phyloP scores from a whole-genome alignment of 495 filamentous ascomycete genomes.

The Penicillium pancosmium region DNA sequence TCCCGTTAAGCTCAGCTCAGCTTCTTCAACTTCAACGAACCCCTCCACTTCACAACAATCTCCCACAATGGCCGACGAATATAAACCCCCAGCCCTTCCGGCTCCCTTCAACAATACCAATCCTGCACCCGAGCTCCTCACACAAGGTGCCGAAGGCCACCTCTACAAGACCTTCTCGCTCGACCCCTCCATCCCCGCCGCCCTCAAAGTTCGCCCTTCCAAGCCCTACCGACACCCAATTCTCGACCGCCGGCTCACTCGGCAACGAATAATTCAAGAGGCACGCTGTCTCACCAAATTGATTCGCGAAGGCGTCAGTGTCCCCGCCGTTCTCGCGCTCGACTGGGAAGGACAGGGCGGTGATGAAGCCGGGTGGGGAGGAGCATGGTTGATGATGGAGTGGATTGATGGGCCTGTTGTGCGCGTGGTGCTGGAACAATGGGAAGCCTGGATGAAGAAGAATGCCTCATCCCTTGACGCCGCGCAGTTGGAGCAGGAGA shows the following conservation, averaged over 20 bases:
- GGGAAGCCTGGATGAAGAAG: slow-evolving; percentile 53
- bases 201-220: slow-evolving; percentile 89
- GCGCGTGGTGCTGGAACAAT: slow-evolving; percentile 65
- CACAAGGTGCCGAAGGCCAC: slow-evolving; percentile 94
- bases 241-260: slow-evolving; percentile 86
- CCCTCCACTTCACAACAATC: neutral
- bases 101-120: slow-evolving; percentile 62
- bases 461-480: slow-evolving; percentile 18
- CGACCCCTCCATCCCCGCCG: slow-evolving; percentile 64
- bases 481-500: slow-evolving; percentile 39
- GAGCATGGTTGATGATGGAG: slow-evolving; percentile 86
- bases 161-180: slow-evolving; percentile 88
- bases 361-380: slow-evolving; percentile 52
- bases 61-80: slow-evolving; percentile 24
- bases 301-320: slow-evolving; percentile 71
- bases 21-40: neutral
- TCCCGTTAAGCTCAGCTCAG: neutral
- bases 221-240: slow-evolving; percentile 92
- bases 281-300: slow-evolving; percentile 80
- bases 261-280: slow-evolving; percentile 82
- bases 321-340: slow-evolving; percentile 75
- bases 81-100: slow-evolving; percentile 59
- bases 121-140: slow-evolving; percentile 63
- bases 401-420: slow-evolving; percentile 81
- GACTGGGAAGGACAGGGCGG: slow-evolving; percentile 59